These are phyloP conservation scores for Naganishia sp. DNA, from an alignment of 1,284 basidiomycete genomes.

Conservation along the genomic window DNA sequence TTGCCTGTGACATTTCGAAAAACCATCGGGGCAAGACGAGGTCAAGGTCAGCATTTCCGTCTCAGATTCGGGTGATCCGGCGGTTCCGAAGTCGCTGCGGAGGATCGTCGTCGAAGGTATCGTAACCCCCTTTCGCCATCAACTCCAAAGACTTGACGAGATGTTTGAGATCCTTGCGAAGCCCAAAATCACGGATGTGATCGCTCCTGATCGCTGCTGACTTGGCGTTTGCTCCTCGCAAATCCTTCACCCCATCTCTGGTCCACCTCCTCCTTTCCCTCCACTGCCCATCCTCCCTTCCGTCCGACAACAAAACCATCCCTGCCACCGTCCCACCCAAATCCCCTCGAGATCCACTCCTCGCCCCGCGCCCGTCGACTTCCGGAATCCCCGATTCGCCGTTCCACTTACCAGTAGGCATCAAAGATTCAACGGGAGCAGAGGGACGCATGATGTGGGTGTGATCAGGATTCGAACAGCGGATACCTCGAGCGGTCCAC, in stretches of 20 bases:
- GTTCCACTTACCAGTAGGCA: constrained; percentile 69
- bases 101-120: too few species aligned
- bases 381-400: constrained; percentile 35
- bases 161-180: too few species aligned
- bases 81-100: background rate
- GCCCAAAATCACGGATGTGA: background rate
- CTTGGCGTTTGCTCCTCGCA: background rate
- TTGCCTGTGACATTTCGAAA: constrained; percentile 40
- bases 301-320: background rate
- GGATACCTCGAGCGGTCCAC: background rate
- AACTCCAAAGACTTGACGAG: too few species aligned
- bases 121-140: too few species aligned
- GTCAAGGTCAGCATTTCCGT: constrained; percentile 9
- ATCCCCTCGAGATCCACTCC: background rate
- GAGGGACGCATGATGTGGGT: constrained; percentile 69
- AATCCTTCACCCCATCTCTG: background rate
- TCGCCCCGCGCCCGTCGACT: background rate
- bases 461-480: background rate
- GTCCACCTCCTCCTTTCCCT: background rate
- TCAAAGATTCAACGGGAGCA: constrained; percentile 63
- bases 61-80: constrained; percentile 21
- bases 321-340: background rate
- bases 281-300: background rate
- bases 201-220: background rate
- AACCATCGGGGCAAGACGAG: background rate